Conservation (phyloP, 306 rosid species). For the Glycine latifolia region DNA sequence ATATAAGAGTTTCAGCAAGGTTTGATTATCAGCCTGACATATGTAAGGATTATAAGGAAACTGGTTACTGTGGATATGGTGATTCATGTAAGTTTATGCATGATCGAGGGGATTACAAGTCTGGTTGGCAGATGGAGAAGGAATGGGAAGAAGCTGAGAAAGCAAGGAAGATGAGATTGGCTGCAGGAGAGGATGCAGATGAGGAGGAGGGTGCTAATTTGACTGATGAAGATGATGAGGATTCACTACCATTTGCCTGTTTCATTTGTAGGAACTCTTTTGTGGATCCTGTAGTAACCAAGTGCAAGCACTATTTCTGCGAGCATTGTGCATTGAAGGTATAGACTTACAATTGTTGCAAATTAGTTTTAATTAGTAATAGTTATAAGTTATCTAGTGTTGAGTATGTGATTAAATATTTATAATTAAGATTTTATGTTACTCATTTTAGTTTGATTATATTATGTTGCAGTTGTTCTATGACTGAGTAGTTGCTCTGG, state of each 20-base stretch:
- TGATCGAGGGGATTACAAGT: constrained; percentile 94
- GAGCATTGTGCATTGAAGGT: constrained; percentile 50
- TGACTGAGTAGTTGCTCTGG: not conserved
- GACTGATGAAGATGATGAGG: constrained; percentile 58
- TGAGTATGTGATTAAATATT: constrained; percentile 12
- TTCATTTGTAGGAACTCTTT: constrained; percentile 83
- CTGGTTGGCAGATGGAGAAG: constrained; percentile 94
- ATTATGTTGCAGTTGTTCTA: constrained; percentile 29
- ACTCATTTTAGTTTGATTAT: not conserved
- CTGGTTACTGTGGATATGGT: constrained; percentile 88
- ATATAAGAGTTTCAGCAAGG: constrained; percentile 81
- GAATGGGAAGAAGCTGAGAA: constrained; percentile 96
- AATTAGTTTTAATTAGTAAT: not conserved
- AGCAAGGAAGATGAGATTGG: constrained; percentile 76
- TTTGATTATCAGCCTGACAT: constrained; percentile 94
- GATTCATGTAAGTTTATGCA: constrained; percentile 91
- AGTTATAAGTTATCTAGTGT: constrained; percentile 4
- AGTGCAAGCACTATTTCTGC: constrained; percentile 57
- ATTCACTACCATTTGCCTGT: constrained; percentile 77
- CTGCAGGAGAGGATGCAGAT: constrained; percentile 60
- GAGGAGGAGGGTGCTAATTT: constrained; percentile 52
- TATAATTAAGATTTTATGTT: constrained; percentile 17
- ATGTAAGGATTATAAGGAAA: constrained; percentile 90
- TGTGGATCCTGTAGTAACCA: constrained; percentile 83
- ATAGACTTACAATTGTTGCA: constrained; percentile 22